Base-by-base conservation (phyloP, 345 rosid species). In the Alliaria petiolata region DNA sequence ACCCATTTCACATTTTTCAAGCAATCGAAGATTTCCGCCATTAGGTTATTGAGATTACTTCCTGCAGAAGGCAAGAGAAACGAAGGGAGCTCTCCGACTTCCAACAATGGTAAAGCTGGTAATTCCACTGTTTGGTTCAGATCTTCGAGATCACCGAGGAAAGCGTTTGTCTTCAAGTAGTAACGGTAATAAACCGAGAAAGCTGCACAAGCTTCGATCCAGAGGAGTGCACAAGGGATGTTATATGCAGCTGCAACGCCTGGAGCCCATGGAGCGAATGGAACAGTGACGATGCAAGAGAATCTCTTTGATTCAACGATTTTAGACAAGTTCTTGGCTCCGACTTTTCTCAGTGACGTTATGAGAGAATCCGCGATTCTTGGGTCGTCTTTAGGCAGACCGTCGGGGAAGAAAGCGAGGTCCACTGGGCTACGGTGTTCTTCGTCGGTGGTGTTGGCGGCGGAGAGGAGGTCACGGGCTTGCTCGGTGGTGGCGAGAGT, bases 241-340 rank as follows among this genome's bases (percentile, higher is more conserved):
- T 67, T 74, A 49, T 54, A 68, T 26, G 81, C 34, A 1, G 39
- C 59, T 0, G 89, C 87, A 62, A 82, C 72, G 3, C 60, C 69
- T 0, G 79, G 46, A 6, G 73, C 85, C 89, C 91, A 86, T 34
- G 91, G 82, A 45, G 80, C 10, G n/a, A 86, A 86, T 0, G 87
- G 85, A 20, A 55, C 76, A 10, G 62, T 31, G 19, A 86, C 50
- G 15, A 85, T 31, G 47, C 84, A 84, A 25, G 77, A 62, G 7
- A 67, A 56, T 34, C 47, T 66, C 17, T 42, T 76, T 20, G 44
- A 54, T 47, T 51, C 49, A 2, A 88, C 53, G 10, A 85, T 58
- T 47, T 49, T 68, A 0, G 86, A 79, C 31, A 85, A 52, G 51
- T 74, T 85, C 17, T 20, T 62, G 16, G 62, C 42, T 40, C 88